Evolutionary conservation across 306 rosid genomes (phyloP).

Genomic region (Ammopiptanthus mongolicus): DNA sequence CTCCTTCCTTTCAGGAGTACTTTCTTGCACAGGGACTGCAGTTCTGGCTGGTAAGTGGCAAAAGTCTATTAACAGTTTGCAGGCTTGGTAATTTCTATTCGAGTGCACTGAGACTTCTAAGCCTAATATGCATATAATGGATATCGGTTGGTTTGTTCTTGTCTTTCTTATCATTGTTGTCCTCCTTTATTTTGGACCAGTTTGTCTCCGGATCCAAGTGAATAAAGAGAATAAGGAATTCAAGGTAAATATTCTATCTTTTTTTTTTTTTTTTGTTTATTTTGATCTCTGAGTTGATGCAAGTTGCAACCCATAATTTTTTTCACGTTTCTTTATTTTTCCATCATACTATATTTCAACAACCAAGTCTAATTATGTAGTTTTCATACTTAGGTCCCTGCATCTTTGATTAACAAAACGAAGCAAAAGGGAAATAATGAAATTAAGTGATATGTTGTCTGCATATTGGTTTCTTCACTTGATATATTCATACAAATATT

Average conservation of each 20-base stretch:
- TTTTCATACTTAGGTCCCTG: neutral
- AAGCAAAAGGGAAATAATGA: conserved; percentile 3
- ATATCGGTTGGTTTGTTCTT: neutral
- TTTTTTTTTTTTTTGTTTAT: conserved; percentile 8
- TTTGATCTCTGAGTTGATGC: neutral
- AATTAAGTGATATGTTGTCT: conserved; percentile 1
- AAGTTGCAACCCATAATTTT: neutral
- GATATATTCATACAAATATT: neutral
- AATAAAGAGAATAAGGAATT: conserved; percentile 91
- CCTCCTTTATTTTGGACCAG: conserved; percentile 38
- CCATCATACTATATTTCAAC: neutral
- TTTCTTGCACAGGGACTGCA: conserved; percentile 84
- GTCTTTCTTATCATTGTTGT: conserved; percentile 13
- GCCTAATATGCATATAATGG: neutral
- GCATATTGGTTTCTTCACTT: neutral
- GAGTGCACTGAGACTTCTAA: neutral
- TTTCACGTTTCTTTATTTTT: neutral
- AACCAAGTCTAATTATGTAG: neutral
- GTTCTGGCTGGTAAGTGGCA: conserved; percentile 83
- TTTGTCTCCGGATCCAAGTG: conserved; percentile 93
- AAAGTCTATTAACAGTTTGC: neutral
- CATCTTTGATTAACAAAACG: neutral
- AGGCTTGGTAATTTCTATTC: neutral
- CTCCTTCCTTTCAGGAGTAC: conserved; percentile 84
- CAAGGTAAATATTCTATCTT: conserved; percentile 58